Conservation (phyloP, 2,329 filamentous ascomycete genomes). For the Xylariaceae sp. region DNA sequence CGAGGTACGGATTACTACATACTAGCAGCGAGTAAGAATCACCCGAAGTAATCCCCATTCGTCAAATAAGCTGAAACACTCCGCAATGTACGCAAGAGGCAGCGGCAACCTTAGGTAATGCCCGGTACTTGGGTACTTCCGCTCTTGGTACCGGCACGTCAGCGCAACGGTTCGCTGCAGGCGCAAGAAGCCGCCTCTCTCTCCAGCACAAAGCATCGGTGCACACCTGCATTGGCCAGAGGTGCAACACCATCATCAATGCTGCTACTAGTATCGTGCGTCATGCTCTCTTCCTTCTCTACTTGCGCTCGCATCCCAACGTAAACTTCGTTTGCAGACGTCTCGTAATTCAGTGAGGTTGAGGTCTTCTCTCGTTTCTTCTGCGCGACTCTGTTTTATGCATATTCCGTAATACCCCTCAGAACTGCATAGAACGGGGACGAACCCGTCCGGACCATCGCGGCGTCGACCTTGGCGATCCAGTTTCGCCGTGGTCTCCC, state of each 20-base stretch:
- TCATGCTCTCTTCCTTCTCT: neutral
- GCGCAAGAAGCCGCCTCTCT: neutral
- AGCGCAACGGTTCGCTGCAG: neutral
- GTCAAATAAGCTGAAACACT: neutral
- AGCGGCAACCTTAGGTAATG: too few species aligned
- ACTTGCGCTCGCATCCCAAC: neutral
- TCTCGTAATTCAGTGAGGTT: neutral
- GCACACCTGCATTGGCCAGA: neutral
- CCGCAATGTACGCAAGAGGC: neutral
- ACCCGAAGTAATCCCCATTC: slow-evolving; percentile 14
- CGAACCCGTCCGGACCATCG: neutral
- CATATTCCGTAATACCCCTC: slow-evolving; percentile 1
- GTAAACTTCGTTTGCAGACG: neutral
- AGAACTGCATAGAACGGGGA: neutral
- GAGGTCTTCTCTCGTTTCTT: neutral
- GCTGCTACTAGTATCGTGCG: neutral
- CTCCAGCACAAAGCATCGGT: neutral
- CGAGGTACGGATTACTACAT: neutral
- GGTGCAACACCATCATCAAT: slow-evolving; percentile 3
- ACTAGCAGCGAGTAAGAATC: neutral
- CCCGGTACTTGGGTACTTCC: too few species aligned
- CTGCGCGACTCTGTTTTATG: slow-evolving; percentile 6
- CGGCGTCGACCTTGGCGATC: neutral
- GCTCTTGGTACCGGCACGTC: slow-evolving; percentile 3
- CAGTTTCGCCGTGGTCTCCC: neutral